Evolutionary conservation across 208 protist species (phyloP).

Genomic region (Wallacemonas collosoma): DNA sequence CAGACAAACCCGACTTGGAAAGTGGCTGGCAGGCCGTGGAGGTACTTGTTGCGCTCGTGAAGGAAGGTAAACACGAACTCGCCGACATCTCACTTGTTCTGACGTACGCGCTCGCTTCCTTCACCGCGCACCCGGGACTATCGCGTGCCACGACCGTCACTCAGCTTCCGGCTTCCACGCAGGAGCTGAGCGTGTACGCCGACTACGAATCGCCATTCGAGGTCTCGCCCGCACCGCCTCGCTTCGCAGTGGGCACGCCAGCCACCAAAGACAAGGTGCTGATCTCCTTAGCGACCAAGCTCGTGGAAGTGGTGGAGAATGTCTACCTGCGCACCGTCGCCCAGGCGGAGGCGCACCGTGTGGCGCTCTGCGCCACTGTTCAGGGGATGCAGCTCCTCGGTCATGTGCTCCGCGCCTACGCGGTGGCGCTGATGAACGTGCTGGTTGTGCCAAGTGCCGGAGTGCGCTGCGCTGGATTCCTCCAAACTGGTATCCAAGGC

Average conservation of each 20-base stretch:
- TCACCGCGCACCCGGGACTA: neutral
- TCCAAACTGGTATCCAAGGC: conserved; percentile 17
- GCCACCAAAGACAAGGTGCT: neutral
- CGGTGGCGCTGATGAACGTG: conserved; percentile 22
- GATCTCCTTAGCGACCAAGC: neutral
- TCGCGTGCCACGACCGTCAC: neutral
- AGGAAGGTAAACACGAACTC: neutral
- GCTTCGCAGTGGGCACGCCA: neutral
- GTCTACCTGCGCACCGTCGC: conserved; percentile 15
- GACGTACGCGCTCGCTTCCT: neutral
- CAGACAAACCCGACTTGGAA: neutral
- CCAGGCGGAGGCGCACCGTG: conserved; percentile 9
- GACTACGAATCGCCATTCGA: conserved; percentile 5
- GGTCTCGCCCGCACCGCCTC: neutral
- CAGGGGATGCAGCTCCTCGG: conserved; percentile 42
- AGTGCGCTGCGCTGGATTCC: conserved; percentile 22
- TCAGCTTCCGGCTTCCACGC: neutral
- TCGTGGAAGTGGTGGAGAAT: conserved; percentile 12
- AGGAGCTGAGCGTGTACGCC: neutral
- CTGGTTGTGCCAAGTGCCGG: conserved; percentile 12
- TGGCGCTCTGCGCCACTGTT: conserved; percentile 20
- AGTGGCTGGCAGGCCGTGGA: neutral
- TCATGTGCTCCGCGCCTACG: conserved; percentile 53
- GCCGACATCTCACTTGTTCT: neutral
- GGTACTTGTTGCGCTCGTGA: neutral